phyloP scores from a whole-genome alignment of 371 early-diverging fungal species.

The Mortierella sp. region DNA sequence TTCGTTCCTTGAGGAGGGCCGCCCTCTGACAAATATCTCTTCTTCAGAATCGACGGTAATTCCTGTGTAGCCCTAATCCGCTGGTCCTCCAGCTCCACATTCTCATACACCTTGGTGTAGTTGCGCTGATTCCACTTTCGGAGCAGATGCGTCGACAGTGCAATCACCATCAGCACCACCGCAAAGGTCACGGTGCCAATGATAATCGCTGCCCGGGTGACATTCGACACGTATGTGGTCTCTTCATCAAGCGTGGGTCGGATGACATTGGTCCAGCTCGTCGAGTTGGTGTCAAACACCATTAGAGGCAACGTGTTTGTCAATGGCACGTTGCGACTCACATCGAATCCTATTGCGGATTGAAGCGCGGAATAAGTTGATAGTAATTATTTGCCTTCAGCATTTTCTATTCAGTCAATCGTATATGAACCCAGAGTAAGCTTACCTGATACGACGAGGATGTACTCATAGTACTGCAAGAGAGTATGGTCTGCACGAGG shows the following conservation, averaged over 20 bases:
- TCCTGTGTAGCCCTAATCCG: conserved; percentile 5
- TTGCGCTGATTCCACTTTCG: conserved; percentile 55
- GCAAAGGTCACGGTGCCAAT: conserved; percentile 34
- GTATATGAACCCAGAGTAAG: neutral
- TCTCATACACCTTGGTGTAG: conserved; percentile 40
- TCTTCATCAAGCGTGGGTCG: conserved; percentile 36
- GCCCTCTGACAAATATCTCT: conserved; percentile 19
- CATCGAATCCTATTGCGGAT: conserved; percentile 29
- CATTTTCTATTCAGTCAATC: neutral
- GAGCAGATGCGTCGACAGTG: conserved; percentile 30
- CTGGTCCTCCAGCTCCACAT: conserved; percentile 38
- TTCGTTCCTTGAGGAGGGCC: conserved; percentile 1
- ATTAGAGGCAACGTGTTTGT: conserved; percentile 29
- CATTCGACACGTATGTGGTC: conserved; percentile 32
- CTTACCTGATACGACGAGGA: conserved; percentile 46
- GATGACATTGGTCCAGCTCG: conserved; percentile 39
- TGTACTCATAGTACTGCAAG: conserved; percentile 51
- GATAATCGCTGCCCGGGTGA: conserved; percentile 40
- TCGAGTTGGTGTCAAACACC: conserved; percentile 43
- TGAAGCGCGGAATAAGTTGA: neutral
- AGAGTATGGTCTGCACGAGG: conserved; percentile 53
- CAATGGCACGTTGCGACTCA: conserved; percentile 41
- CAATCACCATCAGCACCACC: conserved; percentile 28
- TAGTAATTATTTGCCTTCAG: neutral
- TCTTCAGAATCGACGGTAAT: conserved; percentile 50